phyloP scores from a whole-genome alignment of 1,284 basidiomycete genomes.

The Boletus mariae region DNA sequence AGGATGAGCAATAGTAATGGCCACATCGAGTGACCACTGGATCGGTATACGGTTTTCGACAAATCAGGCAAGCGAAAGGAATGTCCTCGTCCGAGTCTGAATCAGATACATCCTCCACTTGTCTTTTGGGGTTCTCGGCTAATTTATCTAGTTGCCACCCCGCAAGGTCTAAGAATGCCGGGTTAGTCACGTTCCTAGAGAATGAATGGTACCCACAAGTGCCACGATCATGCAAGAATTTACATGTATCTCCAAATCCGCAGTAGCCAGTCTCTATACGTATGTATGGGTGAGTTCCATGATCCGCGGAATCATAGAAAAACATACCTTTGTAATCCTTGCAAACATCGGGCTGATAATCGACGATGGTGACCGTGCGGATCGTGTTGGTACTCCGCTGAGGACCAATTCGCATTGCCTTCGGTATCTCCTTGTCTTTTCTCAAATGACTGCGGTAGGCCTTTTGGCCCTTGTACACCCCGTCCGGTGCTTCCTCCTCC shows the following conservation, averaged over 20 bases:
- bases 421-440: constrained; percentile 78
- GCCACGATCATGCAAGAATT: constrained; percentile 88
- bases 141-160: constrained; percentile 97
- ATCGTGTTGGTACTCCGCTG: constrained; percentile 84
- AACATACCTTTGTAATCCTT: constrained; percentile 94
- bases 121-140: constrained; percentile 61
- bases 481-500: constrained; percentile 73
- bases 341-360: constrained; percentile 99
- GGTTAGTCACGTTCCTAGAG: constrained; percentile 16
- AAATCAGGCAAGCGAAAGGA: constrained; percentile 96
- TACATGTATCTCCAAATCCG: constrained; percentile 98
- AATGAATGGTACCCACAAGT: constrained; percentile 57
- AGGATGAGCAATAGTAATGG: constrained; percentile 95
- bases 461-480: constrained; percentile 82
- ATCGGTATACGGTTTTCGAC: constrained; percentile 91
- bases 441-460: constrained; percentile 82
- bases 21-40: constrained; percentile 95
- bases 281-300: constrained; percentile 18
- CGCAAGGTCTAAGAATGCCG: constrained; percentile 71
- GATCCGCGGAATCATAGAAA: constrained; percentile 13
- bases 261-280: constrained; percentile 92
- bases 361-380: constrained; percentile 90
- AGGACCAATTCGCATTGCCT: constrained; percentile 87
- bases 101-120: constrained; percentile 56
- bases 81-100: constrained; percentile 82